Percentiles rank a stretch among this genome's conserved stretches.
phyloP scores from a whole-genome alignment of 1,139 yeast species.

The Candida freyschussii region DNA sequence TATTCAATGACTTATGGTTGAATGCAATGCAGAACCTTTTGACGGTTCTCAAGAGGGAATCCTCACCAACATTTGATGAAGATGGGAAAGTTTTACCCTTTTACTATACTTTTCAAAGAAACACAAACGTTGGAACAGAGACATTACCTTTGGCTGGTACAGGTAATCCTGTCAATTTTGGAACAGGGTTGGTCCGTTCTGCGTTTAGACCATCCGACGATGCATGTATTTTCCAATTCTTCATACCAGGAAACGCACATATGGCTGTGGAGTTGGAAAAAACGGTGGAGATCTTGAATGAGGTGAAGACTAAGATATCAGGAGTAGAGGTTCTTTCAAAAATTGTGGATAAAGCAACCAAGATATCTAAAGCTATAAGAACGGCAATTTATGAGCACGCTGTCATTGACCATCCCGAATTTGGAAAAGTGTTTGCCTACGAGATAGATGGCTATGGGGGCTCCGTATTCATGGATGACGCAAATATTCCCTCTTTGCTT shows the following conservation, averaged over 20 bases:
- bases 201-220: conserved; percentile 92
- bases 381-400: conserved; percentile 62
- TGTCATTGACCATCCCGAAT: conserved; percentile 57
- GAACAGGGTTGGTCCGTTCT: conserved; percentile 72
- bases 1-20: conserved; percentile 54
- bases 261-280: conserved; percentile 49
- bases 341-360: conserved; percentile 29
- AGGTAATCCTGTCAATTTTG: conserved; percentile 76
- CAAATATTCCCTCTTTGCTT: conserved; percentile 78
- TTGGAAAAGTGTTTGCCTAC: conserved; percentile 78
- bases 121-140: conserved; percentile 74
- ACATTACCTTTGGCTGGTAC: conserved; percentile 73
- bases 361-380: conserved; percentile 41
- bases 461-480: conserved; percentile 77
- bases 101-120: conserved; percentile 65
- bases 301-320: conserved; percentile 13
- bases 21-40: conserved; percentile 52
- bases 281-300: conserved; percentile 21
- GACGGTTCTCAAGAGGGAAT: conserved; percentile 54
- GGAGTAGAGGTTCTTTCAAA: conserved; percentile 12
- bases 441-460: conserved; percentile 90
- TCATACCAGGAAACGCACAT: conserved; percentile 84
- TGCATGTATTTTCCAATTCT: conserved; percentile 74
- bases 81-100: conserved; percentile 48
- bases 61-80: conserved; percentile 58